Percentiles rank a stretch among this genome's conserved stretches.
These are phyloP conservation scores for Euphorbia tirucalli DNA, from an alignment of 345 rosid genomes.

Conservation along the genomic window DNA sequence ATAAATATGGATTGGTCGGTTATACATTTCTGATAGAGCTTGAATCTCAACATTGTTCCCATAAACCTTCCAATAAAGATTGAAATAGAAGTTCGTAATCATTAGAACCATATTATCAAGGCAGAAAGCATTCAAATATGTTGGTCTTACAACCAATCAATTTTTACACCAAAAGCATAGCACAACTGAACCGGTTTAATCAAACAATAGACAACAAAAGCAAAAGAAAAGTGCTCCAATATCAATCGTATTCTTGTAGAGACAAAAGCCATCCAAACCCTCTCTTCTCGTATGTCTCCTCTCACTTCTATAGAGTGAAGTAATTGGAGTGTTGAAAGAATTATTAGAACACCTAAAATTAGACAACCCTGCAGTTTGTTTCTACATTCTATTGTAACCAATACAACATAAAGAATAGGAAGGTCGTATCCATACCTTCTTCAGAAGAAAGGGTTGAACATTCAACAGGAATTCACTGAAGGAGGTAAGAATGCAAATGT, in stretches of 20 bases:
- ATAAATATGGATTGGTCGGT: constrained; percentile 93
- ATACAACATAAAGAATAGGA: too few species aligned
- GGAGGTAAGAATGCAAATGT: too few species aligned
- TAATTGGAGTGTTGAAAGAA: too few species aligned
- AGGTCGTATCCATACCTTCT: too few species aligned
- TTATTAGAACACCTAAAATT: background rate
- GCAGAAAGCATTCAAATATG: background rate
- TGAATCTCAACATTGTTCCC: constrained; percentile 98
- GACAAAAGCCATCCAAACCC: background rate
- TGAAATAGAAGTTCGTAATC: background rate
- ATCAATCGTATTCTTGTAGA: background rate
- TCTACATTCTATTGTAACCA: too few species aligned
- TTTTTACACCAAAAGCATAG: background rate
- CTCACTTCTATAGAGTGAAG: background rate
- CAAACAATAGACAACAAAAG: background rate
- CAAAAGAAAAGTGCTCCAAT: background rate
- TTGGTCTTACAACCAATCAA: background rate
- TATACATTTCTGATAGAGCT: constrained; percentile 93
- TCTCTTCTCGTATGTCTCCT: background rate
- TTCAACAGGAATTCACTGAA: too few species aligned
- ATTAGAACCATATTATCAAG: background rate
- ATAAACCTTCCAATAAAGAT: constrained; percentile 60
- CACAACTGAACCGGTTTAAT: background rate
- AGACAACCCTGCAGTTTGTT: too few species aligned
- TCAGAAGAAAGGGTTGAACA: too few species aligned